phyloP scores from a whole-genome alignment of 768 basidiomycete genomes.

The Cantharellus anzutake region DNA sequence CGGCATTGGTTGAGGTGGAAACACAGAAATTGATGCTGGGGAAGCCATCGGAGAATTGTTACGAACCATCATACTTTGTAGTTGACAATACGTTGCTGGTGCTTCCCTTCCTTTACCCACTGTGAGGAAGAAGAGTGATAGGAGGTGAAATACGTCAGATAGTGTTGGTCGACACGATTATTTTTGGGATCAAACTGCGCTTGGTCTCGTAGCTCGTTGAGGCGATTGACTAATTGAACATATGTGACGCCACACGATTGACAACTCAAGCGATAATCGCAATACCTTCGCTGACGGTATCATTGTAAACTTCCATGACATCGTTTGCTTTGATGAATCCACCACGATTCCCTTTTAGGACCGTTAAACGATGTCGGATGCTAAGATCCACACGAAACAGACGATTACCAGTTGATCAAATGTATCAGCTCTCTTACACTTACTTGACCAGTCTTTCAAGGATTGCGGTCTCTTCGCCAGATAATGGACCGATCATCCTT shows the following conservation, averaged over 20 bases:
- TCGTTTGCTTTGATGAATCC: constrained; percentile 87
- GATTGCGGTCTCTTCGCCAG: constrained; percentile 60
- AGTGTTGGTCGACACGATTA: constrained; percentile 92
- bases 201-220: constrained; percentile 81
- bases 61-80: constrained; percentile 90
- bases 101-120: constrained; percentile 91
- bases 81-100: constrained; percentile 88
- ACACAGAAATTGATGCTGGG: not conserved
- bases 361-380: constrained; percentile 88
- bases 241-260: not conserved
- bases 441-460: constrained; percentile 90
- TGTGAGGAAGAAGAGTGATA: constrained; percentile 94
- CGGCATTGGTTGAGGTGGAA: not conserved
- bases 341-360: constrained; percentile 80
- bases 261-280: not conserved
- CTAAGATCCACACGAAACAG: constrained; percentile 20
- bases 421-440: constrained; percentile 8
- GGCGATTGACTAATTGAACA: constrained; percentile 46
- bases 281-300: constrained; percentile 83
- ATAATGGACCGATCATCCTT: not conserved
- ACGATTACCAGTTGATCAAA: not conserved
- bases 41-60: not conserved
- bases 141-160: constrained; percentile 85
- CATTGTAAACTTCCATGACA: constrained; percentile 82
- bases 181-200: constrained; percentile 37